phyloP scores from a whole-genome alignment of 2,329 filamentous ascomycete genomes.

The Fusarium coicis region DNA sequence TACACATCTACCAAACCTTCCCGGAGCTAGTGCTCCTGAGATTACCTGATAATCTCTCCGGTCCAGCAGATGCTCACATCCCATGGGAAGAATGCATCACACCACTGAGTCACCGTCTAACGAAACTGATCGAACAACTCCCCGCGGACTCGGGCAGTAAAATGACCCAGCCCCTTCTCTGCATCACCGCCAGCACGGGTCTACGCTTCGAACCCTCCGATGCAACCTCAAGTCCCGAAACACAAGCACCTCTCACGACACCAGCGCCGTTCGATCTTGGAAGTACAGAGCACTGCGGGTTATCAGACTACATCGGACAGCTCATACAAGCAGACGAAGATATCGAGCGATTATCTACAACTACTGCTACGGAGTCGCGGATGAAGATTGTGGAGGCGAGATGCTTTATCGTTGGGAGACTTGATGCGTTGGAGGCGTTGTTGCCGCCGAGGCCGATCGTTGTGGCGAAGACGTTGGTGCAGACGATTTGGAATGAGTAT shows the following conservation, averaged over 20 bases:
- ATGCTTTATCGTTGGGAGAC: slow-evolving; percentile 6
- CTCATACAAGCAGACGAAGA: slow-evolving; percentile 28
- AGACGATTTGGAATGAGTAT: slow-evolving; percentile 36
- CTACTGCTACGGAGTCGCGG: not conserved
- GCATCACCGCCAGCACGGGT: slow-evolving; percentile 49
- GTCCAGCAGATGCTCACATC: slow-evolving; percentile 5
- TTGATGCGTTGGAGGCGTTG: slow-evolving; percentile 20
- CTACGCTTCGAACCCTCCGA: slow-evolving; percentile 32
- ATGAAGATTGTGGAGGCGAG: slow-evolving; percentile 23
- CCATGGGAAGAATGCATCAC: slow-evolving; percentile 50
- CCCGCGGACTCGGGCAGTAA: slow-evolving; percentile 49
- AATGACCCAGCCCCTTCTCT: slow-evolving; percentile 50
- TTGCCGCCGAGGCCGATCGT: slow-evolving; percentile 26
- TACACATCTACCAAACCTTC: slow-evolving; percentile 55
- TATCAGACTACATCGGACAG: slow-evolving; percentile 27
- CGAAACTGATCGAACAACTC: slow-evolving; percentile 46
- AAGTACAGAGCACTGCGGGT: slow-evolving; percentile 17
- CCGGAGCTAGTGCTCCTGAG: slow-evolving; percentile 48
- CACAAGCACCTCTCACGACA: not conserved
- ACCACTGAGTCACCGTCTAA: slow-evolving; percentile 44
- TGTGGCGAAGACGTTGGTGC: slow-evolving; percentile 26
- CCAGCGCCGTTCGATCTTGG: not conserved
- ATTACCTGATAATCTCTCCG: slow-evolving; percentile 34
- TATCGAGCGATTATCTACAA: slow-evolving; percentile 2
- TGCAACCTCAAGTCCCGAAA: not conserved